Conservation (phyloP, 2,329 filamentous ascomycete species). For the Diplodia corticola region DNA sequence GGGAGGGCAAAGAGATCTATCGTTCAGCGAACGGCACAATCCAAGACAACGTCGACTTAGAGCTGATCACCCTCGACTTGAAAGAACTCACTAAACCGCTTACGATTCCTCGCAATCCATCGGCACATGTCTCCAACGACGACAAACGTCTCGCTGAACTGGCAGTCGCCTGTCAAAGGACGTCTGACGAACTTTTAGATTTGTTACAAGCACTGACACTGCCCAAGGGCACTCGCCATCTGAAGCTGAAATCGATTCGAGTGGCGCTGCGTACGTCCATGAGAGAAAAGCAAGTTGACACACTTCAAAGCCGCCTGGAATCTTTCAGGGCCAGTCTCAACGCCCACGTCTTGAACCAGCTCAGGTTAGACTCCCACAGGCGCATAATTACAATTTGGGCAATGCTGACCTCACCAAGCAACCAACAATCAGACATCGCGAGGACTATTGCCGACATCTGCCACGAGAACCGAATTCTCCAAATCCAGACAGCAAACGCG, state of each 20-base stretch:
- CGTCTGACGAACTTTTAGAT: neutral
- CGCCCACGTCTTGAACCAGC: neutral
- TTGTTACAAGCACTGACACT: neutral
- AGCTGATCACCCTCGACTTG: neutral
- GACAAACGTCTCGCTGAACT: neutral
- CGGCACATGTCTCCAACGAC: neutral
- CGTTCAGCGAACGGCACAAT: neutral
- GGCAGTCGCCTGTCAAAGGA: neutral
- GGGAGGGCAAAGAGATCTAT: neutral
- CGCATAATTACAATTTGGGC: neutral
- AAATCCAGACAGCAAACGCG: neutral
- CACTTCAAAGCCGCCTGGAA: neutral
- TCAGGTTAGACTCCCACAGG: neutral
- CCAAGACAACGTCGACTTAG: neutral
- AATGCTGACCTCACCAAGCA: neutral
- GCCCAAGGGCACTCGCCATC: neutral
- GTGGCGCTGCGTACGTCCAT: neutral
- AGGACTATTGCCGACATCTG: neutral
- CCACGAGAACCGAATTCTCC: neutral
- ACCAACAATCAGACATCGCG: neutral
- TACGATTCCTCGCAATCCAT: neutral
- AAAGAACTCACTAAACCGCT: neutral
- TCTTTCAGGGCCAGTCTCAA: neutral
- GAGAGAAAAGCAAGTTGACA: neutral
- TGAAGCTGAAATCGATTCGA: neutral